Evolutionary conservation across 2,329 filamentous ascomycete species (phyloP), one percentile per base, ranked within the genome.

Genomic region (Colletotrichum tropicale): DNA sequence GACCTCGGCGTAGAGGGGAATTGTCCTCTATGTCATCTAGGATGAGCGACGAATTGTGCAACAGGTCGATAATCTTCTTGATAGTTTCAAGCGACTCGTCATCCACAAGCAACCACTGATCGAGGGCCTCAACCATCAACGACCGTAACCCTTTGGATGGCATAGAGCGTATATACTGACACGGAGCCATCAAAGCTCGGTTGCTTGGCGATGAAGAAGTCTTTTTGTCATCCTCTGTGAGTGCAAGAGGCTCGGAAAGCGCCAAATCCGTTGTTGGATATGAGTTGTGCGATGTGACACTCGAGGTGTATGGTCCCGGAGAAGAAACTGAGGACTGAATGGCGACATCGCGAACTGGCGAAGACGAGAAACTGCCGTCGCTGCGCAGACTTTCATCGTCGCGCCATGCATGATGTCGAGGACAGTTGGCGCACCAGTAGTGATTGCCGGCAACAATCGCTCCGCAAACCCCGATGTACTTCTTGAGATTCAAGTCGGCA

Each of bases 21-120:
- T 76, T 68, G 66, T 87, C 85, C 76, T 87, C 78, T 16, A 87
- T 79, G 77, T 87, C 85, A 66, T 86, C 85, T 6, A 87, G 77
- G 4, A 75, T 66, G 15, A 75, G 68, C 8, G 72, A 75, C 3
- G 72, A 60, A 24, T 75, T 71, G 52, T 71, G 72, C 28, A 75
- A 24, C 28, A 71, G 8, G 16, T 66, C 61, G 5, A 75, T 66
- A 16, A 75, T 66, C 7, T 43, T 48, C 13, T 60, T 71, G 26
- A 71, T 71, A 4, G n/a, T n/a, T 5, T 66, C 26, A n/a, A 75
- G 62, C 21, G 32, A 16, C 8, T 21, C n/a, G 10, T 61, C 55
- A 6, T 58, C 36, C 10, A 75, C 72, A 4, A 61, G n/a, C 4
- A 74, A 3, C 72, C 72, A 75, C 8, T 48, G 48, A 28, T 66